phyloP scores from a whole-genome alignment of 2,329 filamentous ascomycete species.

The Cytospora leucostoma region DNA sequence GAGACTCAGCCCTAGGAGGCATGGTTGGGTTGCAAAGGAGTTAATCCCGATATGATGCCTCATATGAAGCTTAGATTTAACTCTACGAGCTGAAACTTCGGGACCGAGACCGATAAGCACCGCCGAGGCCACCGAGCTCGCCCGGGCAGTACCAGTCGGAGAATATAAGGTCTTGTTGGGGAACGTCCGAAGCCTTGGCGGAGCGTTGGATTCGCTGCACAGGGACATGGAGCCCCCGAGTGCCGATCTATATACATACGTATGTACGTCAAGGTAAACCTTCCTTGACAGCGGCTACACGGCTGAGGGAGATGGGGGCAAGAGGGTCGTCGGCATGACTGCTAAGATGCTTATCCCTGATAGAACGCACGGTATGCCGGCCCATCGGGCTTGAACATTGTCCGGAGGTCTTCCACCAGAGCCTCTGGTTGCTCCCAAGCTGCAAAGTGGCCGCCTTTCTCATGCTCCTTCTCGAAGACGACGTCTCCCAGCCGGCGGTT shows the following conservation, averaged over 20 bases:
- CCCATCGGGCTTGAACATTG: slow-evolving; percentile 53
- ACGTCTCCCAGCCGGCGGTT: slow-evolving; percentile 58
- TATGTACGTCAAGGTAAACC: too few species aligned
- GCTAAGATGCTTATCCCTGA: not conserved
- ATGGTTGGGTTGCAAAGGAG: too few species aligned
- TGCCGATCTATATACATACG: too few species aligned
- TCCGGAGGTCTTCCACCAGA: slow-evolving; percentile 53
- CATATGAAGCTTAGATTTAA: too few species aligned
- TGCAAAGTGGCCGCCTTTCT: slow-evolving; percentile 61
- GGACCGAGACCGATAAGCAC: not conserved
- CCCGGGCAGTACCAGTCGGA: not conserved
- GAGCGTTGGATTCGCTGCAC: too few species aligned
- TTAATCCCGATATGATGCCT: not conserved
- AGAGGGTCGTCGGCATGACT: not conserved
- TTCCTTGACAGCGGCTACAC: too few species aligned
- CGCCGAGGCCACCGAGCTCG: not conserved
- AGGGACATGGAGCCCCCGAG: too few species aligned
- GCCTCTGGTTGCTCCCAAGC: slow-evolving; percentile 60
- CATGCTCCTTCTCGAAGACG: slow-evolving; percentile 55
- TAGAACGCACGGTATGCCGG: not conserved
- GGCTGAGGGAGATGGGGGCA: too few species aligned
- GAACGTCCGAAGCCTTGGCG: not conserved
- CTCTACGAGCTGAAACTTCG: too few species aligned
- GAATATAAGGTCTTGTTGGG: not conserved
- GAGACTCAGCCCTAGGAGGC: too few species aligned